Evolutionary conservation across 2,329 filamentous ascomycete genomes (phyloP), one percentile per base, ranked within the genome.

Genomic region (Botryotinia calthae): DNA sequence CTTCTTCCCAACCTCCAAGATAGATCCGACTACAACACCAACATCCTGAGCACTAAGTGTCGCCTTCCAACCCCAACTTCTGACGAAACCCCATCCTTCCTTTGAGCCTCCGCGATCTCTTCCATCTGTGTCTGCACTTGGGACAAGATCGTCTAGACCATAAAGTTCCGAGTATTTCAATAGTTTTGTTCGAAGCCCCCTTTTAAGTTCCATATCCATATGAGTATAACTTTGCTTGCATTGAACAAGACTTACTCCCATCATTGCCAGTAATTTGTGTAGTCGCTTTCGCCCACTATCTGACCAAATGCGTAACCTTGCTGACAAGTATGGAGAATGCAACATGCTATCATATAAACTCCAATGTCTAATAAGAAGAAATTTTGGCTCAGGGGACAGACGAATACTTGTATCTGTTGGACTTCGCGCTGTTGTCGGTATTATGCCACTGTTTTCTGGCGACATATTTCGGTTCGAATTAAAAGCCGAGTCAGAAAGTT

Each of bases 311-410:
- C 97, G 95, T 63, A 99, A 87, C 46, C 94, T 89, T 5, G 95
- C 93, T 74, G 97, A 95, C 7, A 99, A 88, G 79, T 98, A 98
- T 0, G 95, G 95, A 0, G 95, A 98, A 81, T 99, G 96, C 20
- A 98, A 87, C 96, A 99, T 98, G 81, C 94, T 97, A 80, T 99
- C 96, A 82, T 98, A 98, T 22, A 99, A 85, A 77, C 94, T 97
- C 96, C 96, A 99, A 81, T 99, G 96, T 48, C 96, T 87, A 70
- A 98, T 93, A 0, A 99, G 88, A 40, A 98, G 87, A 77, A 99
- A 97, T 58, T 93, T 92, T 16, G 96, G 97, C 80, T 99, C 96
- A 0, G 96, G 96, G 0, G 95, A 97, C 56, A 99, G 85, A 34
- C 95, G 90, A 77, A 99, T 98, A 68, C 94, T 92, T 16, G 90